These are phyloP conservation scores for Thermoascus crustaceus DNA, from an alignment of 2,329 filamentous ascomycete species.

Conservation along the genomic window DNA sequence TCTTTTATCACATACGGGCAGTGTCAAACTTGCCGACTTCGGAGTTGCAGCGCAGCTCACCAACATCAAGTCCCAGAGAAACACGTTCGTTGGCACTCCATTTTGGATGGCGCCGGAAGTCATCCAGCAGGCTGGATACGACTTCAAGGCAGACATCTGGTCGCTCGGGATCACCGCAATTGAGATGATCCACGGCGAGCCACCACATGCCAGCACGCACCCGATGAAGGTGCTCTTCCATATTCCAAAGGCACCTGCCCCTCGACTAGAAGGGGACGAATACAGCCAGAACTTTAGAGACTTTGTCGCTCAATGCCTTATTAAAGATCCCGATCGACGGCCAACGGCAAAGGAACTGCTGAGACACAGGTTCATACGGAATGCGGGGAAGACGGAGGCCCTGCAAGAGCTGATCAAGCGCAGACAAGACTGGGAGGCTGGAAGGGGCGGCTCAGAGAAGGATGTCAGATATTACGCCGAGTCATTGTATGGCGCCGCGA, in stretches of 20 bases:
- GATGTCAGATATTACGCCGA: slow-evolving; percentile 88
- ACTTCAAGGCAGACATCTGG: slow-evolving; percentile 92
- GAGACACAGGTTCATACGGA: slow-evolving; percentile 78
- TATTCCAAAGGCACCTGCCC: slow-evolving; percentile 81
- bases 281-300: slow-evolving; percentile 92
- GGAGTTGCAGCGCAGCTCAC: slow-evolving; percentile 93
- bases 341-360: slow-evolving; percentile 81
- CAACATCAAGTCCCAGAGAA: slow-evolving; percentile 93
- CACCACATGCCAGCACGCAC: slow-evolving; percentile 76
- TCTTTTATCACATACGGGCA: slow-evolving; percentile 79
- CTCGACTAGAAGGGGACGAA: slow-evolving; percentile 67
- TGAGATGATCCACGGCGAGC: slow-evolving; percentile 80
- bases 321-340: slow-evolving; percentile 80
- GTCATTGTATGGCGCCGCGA: slow-evolving; percentile 53
- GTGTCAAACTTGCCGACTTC: slow-evolving; percentile 94
- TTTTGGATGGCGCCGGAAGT: slow-evolving; percentile 98
- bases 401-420: slow-evolving; percentile 78
- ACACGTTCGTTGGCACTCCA: slow-evolving; percentile 95
- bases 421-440: slow-evolving; percentile 73
- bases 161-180: slow-evolving; percentile 86
- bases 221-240: slow-evolving; percentile 92
- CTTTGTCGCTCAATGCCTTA: slow-evolving; percentile 80
- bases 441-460: slow-evolving; percentile 58
- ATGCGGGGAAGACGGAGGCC: slow-evolving; percentile 78
- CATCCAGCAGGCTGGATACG: slow-evolving; percentile 75